Evolutionary conservation across 148 eudicot genomes (phyloP), one percentile per base, ranked within the genome.

Genomic region (Simmondsia chinensis): DNA sequence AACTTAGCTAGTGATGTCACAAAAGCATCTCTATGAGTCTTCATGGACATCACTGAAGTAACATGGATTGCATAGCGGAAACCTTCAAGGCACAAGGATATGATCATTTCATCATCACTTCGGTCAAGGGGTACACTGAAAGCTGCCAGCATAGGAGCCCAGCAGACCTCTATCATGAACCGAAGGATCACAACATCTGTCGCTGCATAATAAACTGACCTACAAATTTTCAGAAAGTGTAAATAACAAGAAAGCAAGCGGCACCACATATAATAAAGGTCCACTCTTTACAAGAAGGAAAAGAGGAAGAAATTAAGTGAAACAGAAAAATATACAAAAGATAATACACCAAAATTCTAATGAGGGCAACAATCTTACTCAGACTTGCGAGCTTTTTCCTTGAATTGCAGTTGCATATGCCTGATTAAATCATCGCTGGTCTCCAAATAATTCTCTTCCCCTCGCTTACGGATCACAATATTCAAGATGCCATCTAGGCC

Each of bases 141-240:
- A 50, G 99, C 99, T 36, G 99, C 99, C 77, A 93, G 71, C 99
- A 93, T 86, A 40, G 99, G 99, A 54, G 99, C 99, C 99, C 99
- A 93, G 60, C 91, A 93, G 24, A 68, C 94, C 69, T 93, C 99
- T 31, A 93, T 67, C 99, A 93, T 93, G 82, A 93, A 93, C 49
- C 96, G 73, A 33, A 93, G 81, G 51, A 93, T 93, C 64, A 80
- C 83, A 33, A 72, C 87, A 74, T 93, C 94, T 51, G 96, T 86
- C 34, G 99, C 99, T 20, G 99, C 96, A 77, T 80, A 86, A 71
- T 86, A 93, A 57, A 85, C 82, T 59, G 99, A 93, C 94, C 99
- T 93, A 61, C 68, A 86, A 58, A 63, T 73, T 43, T 53, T 45
- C 57, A 69, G 65, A 33, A 33, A 25, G 43, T 50, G 43, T 64